Evolutionary conservation across 169 alveolate genomes (phyloP).

Genomic region (Cryptosporidium canis): DNA sequence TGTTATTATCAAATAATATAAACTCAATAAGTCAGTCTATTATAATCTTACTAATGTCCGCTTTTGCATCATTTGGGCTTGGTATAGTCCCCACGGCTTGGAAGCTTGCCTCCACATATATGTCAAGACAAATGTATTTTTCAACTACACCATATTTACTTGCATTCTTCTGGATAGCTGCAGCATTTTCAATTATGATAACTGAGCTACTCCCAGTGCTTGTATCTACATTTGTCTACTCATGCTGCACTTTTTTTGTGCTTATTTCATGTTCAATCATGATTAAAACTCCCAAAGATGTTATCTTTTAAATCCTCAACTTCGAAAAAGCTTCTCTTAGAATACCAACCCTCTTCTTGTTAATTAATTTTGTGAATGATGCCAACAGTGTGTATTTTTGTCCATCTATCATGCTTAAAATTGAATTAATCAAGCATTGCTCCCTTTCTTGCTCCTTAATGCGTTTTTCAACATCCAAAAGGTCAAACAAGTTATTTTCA

Average conservation of each 20-base stretch:
- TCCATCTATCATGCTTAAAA: constrained; percentile 7
- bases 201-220: constrained; percentile 49
- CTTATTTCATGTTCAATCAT: constrained; percentile 29
- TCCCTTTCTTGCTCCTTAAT: constrained; percentile 61
- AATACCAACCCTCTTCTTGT: not conserved
- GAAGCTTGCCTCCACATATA: constrained; percentile 2
- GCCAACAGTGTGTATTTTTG: not conserved
- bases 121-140: constrained; percentile 21
- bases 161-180: constrained; percentile 48
- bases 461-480: constrained; percentile 43
- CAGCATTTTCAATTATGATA: constrained; percentile 29
- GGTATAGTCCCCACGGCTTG: constrained; percentile 51
- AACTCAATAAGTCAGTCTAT: not conserved
- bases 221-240: not conserved
- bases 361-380: constrained; percentile 9
- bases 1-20: not conserved
- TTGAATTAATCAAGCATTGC: constrained; percentile 11
- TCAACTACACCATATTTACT: constrained; percentile 9
- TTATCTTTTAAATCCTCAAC: not conserved
- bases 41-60: not conserved
- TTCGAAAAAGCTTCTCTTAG: not conserved
- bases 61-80: constrained; percentile 20
- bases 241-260: constrained; percentile 27
- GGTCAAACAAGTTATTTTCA: constrained; percentile 10
- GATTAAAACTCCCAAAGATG: not conserved